Evolutionary conservation across 148 eudicot genomes (phyloP), one percentile per base, ranked within the genome.

Genomic region (Nepenthes mirabilis): DNA sequence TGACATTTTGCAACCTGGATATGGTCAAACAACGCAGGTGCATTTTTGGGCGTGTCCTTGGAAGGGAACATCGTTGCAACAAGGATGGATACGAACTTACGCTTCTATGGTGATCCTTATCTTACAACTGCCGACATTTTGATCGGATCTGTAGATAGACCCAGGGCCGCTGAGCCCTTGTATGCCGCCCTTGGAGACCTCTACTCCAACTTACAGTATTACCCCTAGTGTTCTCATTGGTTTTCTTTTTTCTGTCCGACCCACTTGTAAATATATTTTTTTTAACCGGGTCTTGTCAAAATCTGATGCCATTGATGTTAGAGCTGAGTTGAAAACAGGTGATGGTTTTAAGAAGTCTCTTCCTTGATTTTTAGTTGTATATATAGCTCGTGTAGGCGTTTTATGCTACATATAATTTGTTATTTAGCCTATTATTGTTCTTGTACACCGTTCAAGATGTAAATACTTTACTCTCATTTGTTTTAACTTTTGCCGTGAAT

Each of bases 91-190:
- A 72, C 91, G 14, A 94, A 94, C 65, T 73, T 94, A 35, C 79
- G 74, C 12, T 94, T 94, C 67, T 94, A 94, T 34, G 99, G 99
- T 2, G 99, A 94, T 74, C 99, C 99, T 36, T 94, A 94, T 66
- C 83, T 94, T 36, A 94, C 99, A 43, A 79, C 95, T 14, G 63
- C 76, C 36, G 99, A 94, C 70, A 86, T 94, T 54, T 80, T 94
- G 68, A 84, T 86, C 40, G 99, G 99, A 65, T 78, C 75, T 7
- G 90, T 94, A 11, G 95, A 94, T 43, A 84, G 88, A 52, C 99
- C 99, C 32, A 89, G 75, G 75, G 97, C 97, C 63, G 99, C 95
- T 11, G 95, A 86, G 66, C 93, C 95, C 23, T 73, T 94, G 69
- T 94, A 94, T 72, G 64, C 63, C 59, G 95, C 95, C 59, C 86